A percentile compares a stretch with the other conserved stretches of the same genome.
Conservation (phyloP, 1,284 basidiomycete genomes). For the Papiliotrema flavescens region DNA sequence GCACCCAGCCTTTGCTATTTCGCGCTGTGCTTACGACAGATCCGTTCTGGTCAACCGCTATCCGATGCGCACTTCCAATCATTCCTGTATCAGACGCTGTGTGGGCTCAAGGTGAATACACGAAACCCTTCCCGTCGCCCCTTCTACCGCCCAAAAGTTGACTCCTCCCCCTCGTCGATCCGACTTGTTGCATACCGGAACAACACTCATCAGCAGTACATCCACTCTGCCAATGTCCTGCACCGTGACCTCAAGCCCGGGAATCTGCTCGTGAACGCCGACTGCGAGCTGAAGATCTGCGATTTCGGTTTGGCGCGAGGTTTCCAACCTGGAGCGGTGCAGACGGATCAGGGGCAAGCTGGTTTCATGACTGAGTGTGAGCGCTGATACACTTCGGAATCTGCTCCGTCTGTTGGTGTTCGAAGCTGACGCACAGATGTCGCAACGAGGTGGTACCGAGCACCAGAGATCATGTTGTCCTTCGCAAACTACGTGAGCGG, state of each 20-base stretch:
- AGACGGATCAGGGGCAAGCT: constrained; percentile 64
- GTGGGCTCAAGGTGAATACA: constrained; percentile 72
- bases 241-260: constrained; percentile 96
- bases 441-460: constrained; percentile 95
- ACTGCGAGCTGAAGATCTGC: constrained; percentile 97
- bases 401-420: not conserved
- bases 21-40: constrained; percentile 54
- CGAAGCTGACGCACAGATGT: constrained; percentile 52
- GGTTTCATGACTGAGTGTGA: constrained; percentile 98
- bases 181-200: not conserved
- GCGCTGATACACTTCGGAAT: constrained; percentile 5
- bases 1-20: constrained; percentile 21
- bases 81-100: constrained; percentile 98
- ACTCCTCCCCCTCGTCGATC: not conserved
- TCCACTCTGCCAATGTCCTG: constrained; percentile 96
- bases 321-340: constrained; percentile 73
- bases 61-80: constrained; percentile 98
- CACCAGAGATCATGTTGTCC: constrained; percentile 95
- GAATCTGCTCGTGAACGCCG: constrained; percentile 94
- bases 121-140: too few species aligned
- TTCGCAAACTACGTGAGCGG: constrained; percentile 84
- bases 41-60: constrained; percentile 94
- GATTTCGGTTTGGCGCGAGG: constrained; percentile 97
- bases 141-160: too few species aligned
- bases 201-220: constrained; percentile 60